Conservation (phyloP, 495 filamentous ascomycete species). For the Opeltia flavorubescens region DNA sequence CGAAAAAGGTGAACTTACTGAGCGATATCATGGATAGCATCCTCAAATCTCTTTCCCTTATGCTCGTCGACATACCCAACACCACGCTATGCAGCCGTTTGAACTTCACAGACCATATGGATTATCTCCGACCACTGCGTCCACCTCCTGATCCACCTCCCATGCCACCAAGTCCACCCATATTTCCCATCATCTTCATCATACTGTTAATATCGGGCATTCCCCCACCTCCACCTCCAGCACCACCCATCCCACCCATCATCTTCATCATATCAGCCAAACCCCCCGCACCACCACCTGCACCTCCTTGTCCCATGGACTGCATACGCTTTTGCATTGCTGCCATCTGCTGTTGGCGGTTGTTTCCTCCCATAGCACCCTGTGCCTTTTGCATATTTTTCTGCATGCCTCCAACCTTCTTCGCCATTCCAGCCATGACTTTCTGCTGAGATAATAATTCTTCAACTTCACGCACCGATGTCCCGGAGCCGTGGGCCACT, state of each 20-base stretch:
- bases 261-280: slow-evolving; percentile 26
- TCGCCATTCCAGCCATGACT: slow-evolving; percentile 99
- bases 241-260: slow-evolving; percentile 81
- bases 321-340: slow-evolving; percentile 94
- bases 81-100: background rate
- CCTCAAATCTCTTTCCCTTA: no score
- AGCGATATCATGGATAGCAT: no score
- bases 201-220: slow-evolving; percentile 27
- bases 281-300: slow-evolving; percentile 30
- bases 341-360: slow-evolving; percentile 85
- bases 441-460: slow-evolving; percentile 93
- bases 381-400: slow-evolving; percentile 93
- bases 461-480: slow-evolving; percentile 86
- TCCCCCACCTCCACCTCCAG: slow-evolving; percentile 49
- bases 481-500: slow-evolving; percentile 78
- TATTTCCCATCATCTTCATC: slow-evolving; percentile 15
- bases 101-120: background rate
- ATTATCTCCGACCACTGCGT: background rate
- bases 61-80: background rate
- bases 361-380: slow-evolving; percentile 73
- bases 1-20: background rate
- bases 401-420: slow-evolving; percentile 94
- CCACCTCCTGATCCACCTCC: background rate
- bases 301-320: slow-evolving; percentile 66
- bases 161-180: slow-evolving; percentile 5